phyloP scores from a whole-genome alignment of 805 yeast genomes.

The Lachancea lanzarotensis region DNA sequence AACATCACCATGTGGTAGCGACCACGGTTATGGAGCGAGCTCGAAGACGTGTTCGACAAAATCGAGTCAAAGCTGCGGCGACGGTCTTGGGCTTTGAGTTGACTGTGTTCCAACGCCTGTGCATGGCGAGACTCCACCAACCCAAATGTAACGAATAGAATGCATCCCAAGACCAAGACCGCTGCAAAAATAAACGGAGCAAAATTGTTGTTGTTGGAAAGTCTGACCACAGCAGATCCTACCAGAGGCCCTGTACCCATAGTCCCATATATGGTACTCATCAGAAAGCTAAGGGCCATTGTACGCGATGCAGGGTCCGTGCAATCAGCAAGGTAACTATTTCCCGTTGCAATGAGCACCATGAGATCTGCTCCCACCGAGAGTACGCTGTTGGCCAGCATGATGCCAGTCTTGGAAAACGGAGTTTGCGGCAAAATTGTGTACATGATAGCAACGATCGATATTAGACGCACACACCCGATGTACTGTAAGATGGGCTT shows the following conservation, averaged over 20 bases:
- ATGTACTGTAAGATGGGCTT: conserved; percentile 39
- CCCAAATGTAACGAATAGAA: conserved; percentile 33
- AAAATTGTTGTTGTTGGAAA: conserved; percentile 24
- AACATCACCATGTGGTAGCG: conserved; percentile 14
- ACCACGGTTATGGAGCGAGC: conserved; percentile 10
- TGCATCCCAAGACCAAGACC: conserved; percentile 24
- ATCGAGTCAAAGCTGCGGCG: conserved; percentile 25
- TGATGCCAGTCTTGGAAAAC: conserved; percentile 36
- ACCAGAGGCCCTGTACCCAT: conserved; percentile 58
- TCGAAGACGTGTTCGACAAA: conserved; percentile 25
- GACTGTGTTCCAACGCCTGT: conserved; percentile 47
- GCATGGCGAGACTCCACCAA: conserved; percentile 61
- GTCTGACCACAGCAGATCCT: conserved; percentile 39
- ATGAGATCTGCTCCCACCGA: conserved; percentile 59
- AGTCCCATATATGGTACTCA: conserved; percentile 56
- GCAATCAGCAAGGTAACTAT: conserved; percentile 70
- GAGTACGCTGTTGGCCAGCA: conserved; percentile 40
- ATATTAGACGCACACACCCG: conserved; percentile 21
- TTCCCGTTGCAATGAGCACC: conserved; percentile 49
- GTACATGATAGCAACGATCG: conserved; percentile 16
- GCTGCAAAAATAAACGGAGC: conserved; percentile 31
- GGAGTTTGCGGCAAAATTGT: conserved; percentile 32
- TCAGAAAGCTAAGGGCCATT: conserved; percentile 49
- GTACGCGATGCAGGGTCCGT: conserved; percentile 56
- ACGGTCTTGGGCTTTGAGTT: conserved; percentile 32